Evolutionary conservation across 306 rosid genomes (phyloP).

Genomic region (Vicia faba): DNA sequence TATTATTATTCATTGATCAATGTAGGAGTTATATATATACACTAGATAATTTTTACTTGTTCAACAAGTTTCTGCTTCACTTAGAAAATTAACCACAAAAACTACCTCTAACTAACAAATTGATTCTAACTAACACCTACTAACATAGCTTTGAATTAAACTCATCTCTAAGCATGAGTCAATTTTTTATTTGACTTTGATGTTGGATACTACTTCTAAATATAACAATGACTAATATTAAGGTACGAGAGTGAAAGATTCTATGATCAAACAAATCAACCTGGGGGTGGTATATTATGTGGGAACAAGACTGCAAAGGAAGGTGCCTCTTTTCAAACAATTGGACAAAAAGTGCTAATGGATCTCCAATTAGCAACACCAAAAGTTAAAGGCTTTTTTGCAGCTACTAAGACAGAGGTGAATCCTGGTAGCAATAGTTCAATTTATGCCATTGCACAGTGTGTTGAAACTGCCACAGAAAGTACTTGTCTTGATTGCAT

Average conservation of each 20-base stretch:
- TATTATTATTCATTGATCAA: too few relatives aligned
- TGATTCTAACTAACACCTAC: too few relatives aligned
- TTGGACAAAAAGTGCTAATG: constrained; percentile 26
- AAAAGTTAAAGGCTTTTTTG: constrained; percentile 46
- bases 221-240: not conserved
- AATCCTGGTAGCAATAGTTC: constrained; percentile 19
- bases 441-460: constrained; percentile 64
- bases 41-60: too few relatives aligned
- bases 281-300: constrained; percentile 23
- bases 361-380: constrained; percentile 43
- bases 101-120: not conserved
- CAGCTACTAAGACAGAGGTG: constrained; percentile 43
- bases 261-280: constrained; percentile 22
- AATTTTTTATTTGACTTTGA: constrained; percentile 4
- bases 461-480: constrained; percentile 48
- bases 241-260: constrained; percentile 44
- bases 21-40: too few relatives aligned
- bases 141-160: too few relatives aligned
- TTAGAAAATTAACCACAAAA: too few relatives aligned
- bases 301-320: constrained; percentile 25
- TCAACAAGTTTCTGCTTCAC: too few relatives aligned
- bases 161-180: not conserved
- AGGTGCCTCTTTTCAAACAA: not conserved
- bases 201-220: not conserved
- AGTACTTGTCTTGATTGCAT: constrained; percentile 50